Evolutionary conservation across 2,329 filamentous ascomycete genomes (phyloP).

Genomic region (Diaporthe nobilis): DNA sequence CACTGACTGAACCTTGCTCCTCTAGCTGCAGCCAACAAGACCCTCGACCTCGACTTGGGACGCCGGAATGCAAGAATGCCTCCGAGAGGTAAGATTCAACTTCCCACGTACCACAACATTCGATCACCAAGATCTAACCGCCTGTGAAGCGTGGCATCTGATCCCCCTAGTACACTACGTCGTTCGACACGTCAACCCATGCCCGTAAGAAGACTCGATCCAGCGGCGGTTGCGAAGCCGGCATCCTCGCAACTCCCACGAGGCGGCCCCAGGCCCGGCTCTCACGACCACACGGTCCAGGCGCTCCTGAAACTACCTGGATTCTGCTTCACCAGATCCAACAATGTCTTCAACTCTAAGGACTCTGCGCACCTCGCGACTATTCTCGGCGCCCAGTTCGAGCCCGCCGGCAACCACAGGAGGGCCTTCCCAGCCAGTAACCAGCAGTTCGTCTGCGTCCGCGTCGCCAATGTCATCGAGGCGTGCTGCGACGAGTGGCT

Average conservation of each 20-base stretch:
- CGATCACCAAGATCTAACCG: neutral
- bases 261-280: constrained; percentile 7
- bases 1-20: neutral
- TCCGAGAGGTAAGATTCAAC: neutral
- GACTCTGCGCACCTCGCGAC: neutral
- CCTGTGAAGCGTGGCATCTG: neutral
- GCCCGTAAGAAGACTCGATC: neutral
- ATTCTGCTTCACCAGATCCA: constrained; percentile 20
- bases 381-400: constrained; percentile 31
- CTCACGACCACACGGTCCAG: constrained; percentile 25
- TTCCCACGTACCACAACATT: neutral
- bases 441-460: constrained; percentile 20
- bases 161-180: constrained; percentile 8
- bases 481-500: constrained; percentile 40
- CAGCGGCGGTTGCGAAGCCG: neutral
- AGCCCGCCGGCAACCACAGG: neutral
- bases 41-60: neutral
- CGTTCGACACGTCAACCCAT: neutral
- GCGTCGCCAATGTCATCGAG: constrained; percentile 39
- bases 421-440: constrained; percentile 1
- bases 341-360: neutral
- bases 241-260: neutral
- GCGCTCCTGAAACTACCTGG: constrained; percentile 36
- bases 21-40: neutral
- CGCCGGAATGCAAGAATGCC: constrained; percentile 2